phyloP scores from a whole-genome alignment of 257 asterid species.

The Gentiana macrophylla region DNA sequence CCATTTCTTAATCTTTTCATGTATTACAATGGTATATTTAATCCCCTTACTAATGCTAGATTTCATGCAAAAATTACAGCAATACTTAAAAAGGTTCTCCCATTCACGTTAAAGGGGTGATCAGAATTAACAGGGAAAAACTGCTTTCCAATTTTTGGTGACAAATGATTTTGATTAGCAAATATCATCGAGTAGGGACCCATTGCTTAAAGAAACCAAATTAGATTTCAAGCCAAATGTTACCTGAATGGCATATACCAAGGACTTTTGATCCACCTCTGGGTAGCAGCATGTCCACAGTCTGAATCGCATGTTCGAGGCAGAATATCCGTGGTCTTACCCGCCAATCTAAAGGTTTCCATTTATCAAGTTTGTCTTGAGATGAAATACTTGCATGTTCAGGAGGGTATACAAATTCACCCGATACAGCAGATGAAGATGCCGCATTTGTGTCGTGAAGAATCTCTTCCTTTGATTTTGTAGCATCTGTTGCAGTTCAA shows the following conservation, averaged over 20 bases:
- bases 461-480: constrained; percentile 14
- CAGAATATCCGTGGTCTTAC: constrained; percentile 74
- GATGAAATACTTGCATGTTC: constrained; percentile 21
- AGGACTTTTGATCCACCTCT: constrained; percentile 89
- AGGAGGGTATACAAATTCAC: constrained; percentile 22
- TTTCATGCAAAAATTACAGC: too few species aligned
- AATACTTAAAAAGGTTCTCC: too few species aligned
- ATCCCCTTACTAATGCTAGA: too few species aligned
- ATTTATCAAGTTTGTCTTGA: constrained; percentile 20
- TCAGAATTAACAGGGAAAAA: too few species aligned
- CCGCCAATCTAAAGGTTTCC: constrained; percentile 37
- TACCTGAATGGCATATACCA: constrained; percentile 97
- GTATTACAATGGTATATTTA: too few species aligned
- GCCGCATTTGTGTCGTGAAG: constrained; percentile 13
- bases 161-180: too few species aligned
- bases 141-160: too few species aligned
- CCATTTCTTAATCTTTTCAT: too few species aligned
- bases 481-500: constrained; percentile 18
- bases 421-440: constrained; percentile 19
- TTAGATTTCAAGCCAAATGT: neutral
- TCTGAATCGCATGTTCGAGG: constrained; percentile 88
- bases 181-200: too few species aligned
- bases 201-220: too few species aligned
- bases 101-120: too few species aligned
- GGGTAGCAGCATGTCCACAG: constrained; percentile 50